Conservation (phyloP, 805 yeast genomes). For the Cyberlindnera samutprakarnensis region DNA sequence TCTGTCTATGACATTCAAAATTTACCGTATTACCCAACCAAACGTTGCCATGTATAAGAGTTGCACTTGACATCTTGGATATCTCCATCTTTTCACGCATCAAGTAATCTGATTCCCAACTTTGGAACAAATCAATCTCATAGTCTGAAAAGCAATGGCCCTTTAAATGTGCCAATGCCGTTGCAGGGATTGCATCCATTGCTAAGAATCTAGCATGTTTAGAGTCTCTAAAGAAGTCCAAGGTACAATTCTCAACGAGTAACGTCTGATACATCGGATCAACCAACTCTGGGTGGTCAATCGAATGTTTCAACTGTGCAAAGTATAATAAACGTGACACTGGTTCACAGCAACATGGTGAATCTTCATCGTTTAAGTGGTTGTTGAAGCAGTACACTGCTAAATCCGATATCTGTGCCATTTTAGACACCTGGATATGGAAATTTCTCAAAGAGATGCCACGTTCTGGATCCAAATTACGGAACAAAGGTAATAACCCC, state of each 20-base stretch:
- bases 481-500: constrained; percentile 42
- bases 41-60: constrained; percentile 44
- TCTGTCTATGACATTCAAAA: constrained; percentile 33
- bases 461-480: constrained; percentile 55
- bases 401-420: constrained; percentile 67
- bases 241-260: constrained; percentile 12
- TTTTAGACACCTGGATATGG: constrained; percentile 77
- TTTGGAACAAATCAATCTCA: constrained; percentile 38
- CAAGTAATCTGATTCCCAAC: constrained; percentile 64
- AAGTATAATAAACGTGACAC: constrained; percentile 34
- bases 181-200: constrained; percentile 20
- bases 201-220: constrained; percentile 11
- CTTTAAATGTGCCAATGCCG: constrained; percentile 9
- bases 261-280: constrained; percentile 18
- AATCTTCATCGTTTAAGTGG: constrained; percentile 21
- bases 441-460: constrained; percentile 80
- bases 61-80: constrained; percentile 74
- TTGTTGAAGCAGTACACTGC: constrained; percentile 62
- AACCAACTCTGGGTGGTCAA: constrained; percentile 22
- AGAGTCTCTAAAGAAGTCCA: constrained; percentile 7
- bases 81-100: constrained; percentile 79
- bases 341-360: constrained; percentile 29
- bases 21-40: constrained; percentile 87
- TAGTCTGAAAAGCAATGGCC: constrained; percentile 24
- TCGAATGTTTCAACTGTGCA: constrained; percentile 31